Conservation (phyloP, 768 basidiomycete genomes). For the Pleurotus giganteus region DNA sequence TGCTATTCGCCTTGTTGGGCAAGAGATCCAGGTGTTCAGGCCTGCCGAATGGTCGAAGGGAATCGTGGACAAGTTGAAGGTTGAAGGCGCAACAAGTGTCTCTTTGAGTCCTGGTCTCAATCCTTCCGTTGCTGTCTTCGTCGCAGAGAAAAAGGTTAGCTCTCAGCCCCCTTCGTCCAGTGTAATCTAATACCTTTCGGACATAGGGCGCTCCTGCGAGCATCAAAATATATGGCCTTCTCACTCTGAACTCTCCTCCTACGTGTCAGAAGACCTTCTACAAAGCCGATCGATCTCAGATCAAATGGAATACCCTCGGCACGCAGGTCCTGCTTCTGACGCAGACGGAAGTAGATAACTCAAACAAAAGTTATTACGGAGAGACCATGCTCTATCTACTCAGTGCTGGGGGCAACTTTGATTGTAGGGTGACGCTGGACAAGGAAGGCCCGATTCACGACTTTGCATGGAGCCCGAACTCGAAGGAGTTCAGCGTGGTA, state of each 20-base stretch:
- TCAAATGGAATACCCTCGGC: slow-evolving; percentile 97
- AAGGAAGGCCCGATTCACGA: slow-evolving; percentile 99
- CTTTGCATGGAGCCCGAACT: slow-evolving; percentile 93
- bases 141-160: slow-evolving; percentile 88
- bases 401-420: slow-evolving; percentile 90
- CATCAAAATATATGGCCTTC: slow-evolving; percentile 80
- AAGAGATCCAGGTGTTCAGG: slow-evolving; percentile 81
- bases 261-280: slow-evolving; percentile 90
- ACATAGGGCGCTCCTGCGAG: slow-evolving; percentile 81
- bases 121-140: slow-evolving; percentile 87
- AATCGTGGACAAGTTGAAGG: slow-evolving; percentile 75
- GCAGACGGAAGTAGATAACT: slow-evolving; percentile 95
- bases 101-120: slow-evolving; percentile 82
- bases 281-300: slow-evolving; percentile 89
- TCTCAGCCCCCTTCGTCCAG: neutral
- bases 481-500: slow-evolving; percentile 94
- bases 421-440: slow-evolving; percentile 83
- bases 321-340: slow-evolving; percentile 90
- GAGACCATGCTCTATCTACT: slow-evolving; percentile 95
- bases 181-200: neutral
- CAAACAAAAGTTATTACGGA: slow-evolving; percentile 97
- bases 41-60: slow-evolving; percentile 81
- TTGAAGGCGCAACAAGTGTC: slow-evolving; percentile 79
- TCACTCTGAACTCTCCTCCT: slow-evolving; percentile 55
- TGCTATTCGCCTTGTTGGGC: slow-evolving; percentile 75